Evolutionary conservation across 2,329 filamentous ascomycete genomes (phyloP), one percentile per base, ranked within the genome.

Genomic region (Orbilia javanica): DNA sequence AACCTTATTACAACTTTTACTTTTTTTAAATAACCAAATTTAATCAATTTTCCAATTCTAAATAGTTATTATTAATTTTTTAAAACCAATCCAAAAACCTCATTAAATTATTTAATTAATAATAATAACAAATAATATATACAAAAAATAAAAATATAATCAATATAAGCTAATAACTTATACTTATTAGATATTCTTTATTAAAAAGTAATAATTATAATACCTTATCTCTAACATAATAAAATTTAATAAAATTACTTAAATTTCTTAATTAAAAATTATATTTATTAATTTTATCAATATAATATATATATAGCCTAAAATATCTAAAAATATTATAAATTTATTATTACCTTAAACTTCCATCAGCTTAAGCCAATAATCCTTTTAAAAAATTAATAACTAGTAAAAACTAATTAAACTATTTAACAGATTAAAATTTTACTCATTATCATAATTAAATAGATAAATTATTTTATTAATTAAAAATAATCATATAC

Each of bases 141-240:
- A 85, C 83, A 85, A 86, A 86, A 83, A 82, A 83, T 83, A 86
- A 83, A 84, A 83, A 85, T 82, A 83, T 85, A 85, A 85, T 85
- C 83, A 85, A 85, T 82, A 82, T 82, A 84, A 85, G 83, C 83
- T 85, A 83, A 85, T 85, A 83, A 85, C 83, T 85, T 83, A 81
- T 82, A 82, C 84, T 85, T 85, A 85, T 84, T 84, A 85, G 82
- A 82, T 81, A 85, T 85, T 85, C 83, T 83, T 85, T 83, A 83
- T 85, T 85, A 84, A 85, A 85, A 83, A 85, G 84, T 82, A 85
- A 85, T 84, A 85, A 85, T 85, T 85, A 83, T 82, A 85, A 85
- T 85, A 83, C 83, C 85, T 82, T 85, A 85, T 85, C 83, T 82
- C 82, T 82, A 84, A 81, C 82, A 84, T 82, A 82, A 84, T 82